A percentile compares a stretch with the other conserved stretches of the same genome.
These are phyloP conservation scores for Hippophae gyantsensis DNA, from an alignment of 306 rosid species.

Conservation along the genomic window DNA sequence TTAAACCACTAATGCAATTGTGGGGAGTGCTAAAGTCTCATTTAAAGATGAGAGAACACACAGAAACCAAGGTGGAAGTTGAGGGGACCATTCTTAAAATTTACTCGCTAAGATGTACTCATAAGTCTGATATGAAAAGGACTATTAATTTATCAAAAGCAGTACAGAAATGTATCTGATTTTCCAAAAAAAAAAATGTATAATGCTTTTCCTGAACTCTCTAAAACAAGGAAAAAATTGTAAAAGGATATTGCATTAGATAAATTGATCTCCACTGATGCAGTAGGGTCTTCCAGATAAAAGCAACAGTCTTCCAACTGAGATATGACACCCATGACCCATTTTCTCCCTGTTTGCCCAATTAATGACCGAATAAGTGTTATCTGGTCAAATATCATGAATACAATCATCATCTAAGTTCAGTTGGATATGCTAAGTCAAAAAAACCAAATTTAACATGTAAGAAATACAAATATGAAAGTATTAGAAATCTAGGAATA, in stretches of 20 bases:
- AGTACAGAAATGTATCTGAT: no score
- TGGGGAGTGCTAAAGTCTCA: no score
- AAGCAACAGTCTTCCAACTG: constrained; percentile 84
- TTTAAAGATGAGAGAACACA: no score
- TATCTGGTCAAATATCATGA: constrained; percentile 44
- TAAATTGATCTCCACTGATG: constrained; percentile 65
- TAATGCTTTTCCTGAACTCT: neutral
- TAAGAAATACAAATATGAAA: neutral
- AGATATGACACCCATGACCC: constrained; percentile 86
- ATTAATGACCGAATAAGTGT: constrained; percentile 92
- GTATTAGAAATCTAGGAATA: neutral
- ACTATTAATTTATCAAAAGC: no score
- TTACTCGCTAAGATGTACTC: no score
- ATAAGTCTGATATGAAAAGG: no score
- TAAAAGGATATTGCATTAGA: constrained; percentile 77
- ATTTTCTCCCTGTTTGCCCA: constrained; percentile 68
- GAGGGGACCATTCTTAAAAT: no score
- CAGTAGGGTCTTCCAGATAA: constrained; percentile 79
- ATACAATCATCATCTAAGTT: neutral
- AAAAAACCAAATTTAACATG: neutral
- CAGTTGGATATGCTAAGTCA: neutral
- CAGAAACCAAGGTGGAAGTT: no score
- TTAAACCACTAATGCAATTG: no score
- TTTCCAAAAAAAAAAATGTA: no score
- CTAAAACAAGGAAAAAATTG: neutral